Percentiles rank a stretch among this genome's conserved stretches.
These are phyloP conservation scores for Sporothrix phasma DNA, from an alignment of 2,329 filamentous ascomycete genomes.

Conservation along the genomic window DNA sequence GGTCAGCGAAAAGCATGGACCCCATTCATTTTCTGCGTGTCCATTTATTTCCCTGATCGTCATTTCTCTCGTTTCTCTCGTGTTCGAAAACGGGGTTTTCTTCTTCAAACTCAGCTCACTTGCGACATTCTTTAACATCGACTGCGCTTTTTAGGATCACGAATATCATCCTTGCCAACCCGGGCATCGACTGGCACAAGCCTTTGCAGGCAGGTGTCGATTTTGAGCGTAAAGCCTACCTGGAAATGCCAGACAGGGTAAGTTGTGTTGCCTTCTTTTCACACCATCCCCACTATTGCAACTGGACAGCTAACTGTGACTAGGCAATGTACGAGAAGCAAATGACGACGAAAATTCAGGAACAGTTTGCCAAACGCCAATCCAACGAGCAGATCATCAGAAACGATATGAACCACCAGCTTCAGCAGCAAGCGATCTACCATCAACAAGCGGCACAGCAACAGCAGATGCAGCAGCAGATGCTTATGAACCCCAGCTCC, in stretches of 20 bases:
- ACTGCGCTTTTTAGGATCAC: constrained; percentile 33
- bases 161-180: constrained; percentile 40
- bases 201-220: constrained; percentile 34
- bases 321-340: constrained; percentile 42
- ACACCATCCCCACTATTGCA: not conserved
- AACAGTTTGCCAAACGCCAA: constrained; percentile 42
- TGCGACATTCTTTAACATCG: not conserved
- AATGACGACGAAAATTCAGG: constrained; percentile 36
- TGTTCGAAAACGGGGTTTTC: not conserved
- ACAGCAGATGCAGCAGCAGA: constrained; percentile 30
- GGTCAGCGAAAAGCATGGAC: not conserved
- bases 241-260: constrained; percentile 40
- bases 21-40: not conserved
- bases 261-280: not conserved
- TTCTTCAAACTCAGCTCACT: not conserved
- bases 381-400: constrained; percentile 40
- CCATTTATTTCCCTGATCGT: not conserved
- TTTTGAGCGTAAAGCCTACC: constrained; percentile 40
- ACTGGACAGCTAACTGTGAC: constrained; percentile 18
- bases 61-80: not conserved
- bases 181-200: constrained; percentile 31
- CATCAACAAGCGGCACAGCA: constrained; percentile 26
- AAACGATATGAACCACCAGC: constrained; percentile 36
- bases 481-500: constrained; percentile 33
- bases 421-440: constrained; percentile 23